Evolutionary conservation across 1,284 basidiomycete species (phyloP).

Genomic region (Ceratobasidium sp.): DNA sequence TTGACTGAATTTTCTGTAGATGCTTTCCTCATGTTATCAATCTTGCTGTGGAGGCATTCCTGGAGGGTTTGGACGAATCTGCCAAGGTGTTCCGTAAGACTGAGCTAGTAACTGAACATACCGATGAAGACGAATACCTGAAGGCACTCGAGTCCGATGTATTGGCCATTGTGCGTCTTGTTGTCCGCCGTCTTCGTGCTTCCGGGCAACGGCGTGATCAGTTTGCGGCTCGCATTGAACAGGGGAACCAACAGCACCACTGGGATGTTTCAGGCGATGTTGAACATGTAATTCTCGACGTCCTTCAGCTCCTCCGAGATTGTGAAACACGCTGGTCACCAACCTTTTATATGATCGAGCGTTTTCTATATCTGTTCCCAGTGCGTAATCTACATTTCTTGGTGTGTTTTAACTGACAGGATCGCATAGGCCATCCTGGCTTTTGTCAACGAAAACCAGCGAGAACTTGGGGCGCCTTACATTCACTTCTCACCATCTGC

Average conservation of each 20-base stretch:
- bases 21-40: conserved; percentile 40
- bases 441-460: neutral
- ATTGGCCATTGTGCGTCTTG: neutral
- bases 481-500: neutral
- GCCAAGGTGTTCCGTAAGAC: neutral
- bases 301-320: conserved; percentile 15
- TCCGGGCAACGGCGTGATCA: conserved; percentile 1
- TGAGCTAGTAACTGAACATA: conserved; percentile 4
- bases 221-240: neutral
- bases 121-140: neutral
- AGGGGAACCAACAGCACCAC: neutral
- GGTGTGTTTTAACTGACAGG: conserved; percentile 26
- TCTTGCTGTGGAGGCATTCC: neutral
- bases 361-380: conserved; percentile 7
- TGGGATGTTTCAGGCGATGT: neutral
- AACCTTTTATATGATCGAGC: conserved; percentile 11
- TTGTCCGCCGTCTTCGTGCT: neutral
- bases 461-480: neutral
- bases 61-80: conserved; percentile 1
- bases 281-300: neutral
- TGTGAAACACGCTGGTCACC: conserved; percentile 11
- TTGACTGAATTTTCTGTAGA: neutral
- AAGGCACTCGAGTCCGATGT: conserved; percentile 2
- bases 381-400: neutral
- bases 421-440: neutral